Evolutionary conservation across 192 early-diverging fungal genomes (phyloP), one percentile per base, ranked within the genome.

Genomic region (Entomortierella beljakovae): DNA sequence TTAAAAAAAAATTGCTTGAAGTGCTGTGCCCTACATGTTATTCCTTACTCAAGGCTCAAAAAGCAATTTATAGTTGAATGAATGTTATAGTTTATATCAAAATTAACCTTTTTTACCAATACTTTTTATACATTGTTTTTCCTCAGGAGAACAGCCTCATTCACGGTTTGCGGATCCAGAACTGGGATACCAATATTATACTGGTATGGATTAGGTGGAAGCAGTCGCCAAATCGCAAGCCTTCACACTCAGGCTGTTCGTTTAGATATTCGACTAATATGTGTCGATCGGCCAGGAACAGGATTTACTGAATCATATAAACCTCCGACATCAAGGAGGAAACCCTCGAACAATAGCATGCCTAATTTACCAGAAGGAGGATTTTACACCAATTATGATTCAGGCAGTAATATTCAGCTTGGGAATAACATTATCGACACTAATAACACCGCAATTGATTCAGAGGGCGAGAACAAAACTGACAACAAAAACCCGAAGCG

Each of bases 231-330:
- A 29, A 57, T 79, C 42, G 74, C 74, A 7, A 64, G 53, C 23
- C 57, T 79, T 35, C 74, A 79, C 33, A 55, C 74, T 16, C 74
- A 79, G 35, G 74, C 74, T 18, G 67, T 79, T 6, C 66, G 74
- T 3, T 54, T 79, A 13, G 67, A 79, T 35, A 63, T 79, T 57
- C 57, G 61, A 32, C 49, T 79, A 13, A 10, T 79, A 10, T 57
- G 75, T 34, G 46, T 79, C 22, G 75, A 79, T 35, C 60, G 75
- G 10, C 75, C 75, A 2, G 75, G 75, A 0, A 79, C 75, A 3
- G 75, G 67, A 2, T 70, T 37, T 42, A 79, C 75, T n/a, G 75
- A 79, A 26, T 62, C 75, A 1, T 79, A 55, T 42, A 63, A 52
- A 40, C 7, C 65, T 0, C 35, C 61, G 2, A 61, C 71, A 53